Evolutionary conservation across 2,329 filamentous ascomycete species (phyloP).

Genomic region (Aspergillus fumigatiaffinis): DNA sequence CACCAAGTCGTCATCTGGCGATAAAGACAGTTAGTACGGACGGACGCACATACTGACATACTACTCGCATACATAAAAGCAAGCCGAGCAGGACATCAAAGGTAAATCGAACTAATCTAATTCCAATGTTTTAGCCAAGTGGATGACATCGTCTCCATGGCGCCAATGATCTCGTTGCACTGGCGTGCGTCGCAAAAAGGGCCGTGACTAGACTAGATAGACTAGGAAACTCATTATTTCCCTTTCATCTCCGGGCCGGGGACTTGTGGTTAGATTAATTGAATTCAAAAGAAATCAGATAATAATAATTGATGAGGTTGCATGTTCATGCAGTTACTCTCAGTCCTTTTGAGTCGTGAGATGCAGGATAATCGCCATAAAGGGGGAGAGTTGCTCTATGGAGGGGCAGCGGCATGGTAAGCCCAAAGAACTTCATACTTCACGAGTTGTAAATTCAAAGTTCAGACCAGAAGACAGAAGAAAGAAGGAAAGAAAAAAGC

Average conservation of each 20-base stretch:
- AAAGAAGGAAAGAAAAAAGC: slow-evolving; percentile 6
- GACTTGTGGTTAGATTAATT: slow-evolving; percentile 11
- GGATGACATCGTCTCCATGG: slow-evolving; percentile 18
- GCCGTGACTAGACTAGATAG: slow-evolving; percentile 6
- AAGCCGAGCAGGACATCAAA: background rate
- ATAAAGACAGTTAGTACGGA: background rate
- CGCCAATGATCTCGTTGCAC: slow-evolving; percentile 16
- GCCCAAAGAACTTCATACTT: background rate
- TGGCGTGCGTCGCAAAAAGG: slow-evolving; percentile 16
- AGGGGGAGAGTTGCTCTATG: background rate
- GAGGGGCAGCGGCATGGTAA: no score
- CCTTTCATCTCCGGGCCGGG: slow-evolving; percentile 24
- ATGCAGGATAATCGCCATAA: background rate
- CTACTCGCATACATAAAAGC: background rate
- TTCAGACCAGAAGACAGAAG: background rate
- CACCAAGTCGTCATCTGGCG: slow-evolving; percentile 5
- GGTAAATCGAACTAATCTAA: background rate
- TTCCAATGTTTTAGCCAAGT: slow-evolving; percentile 1
- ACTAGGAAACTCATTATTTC: slow-evolving; percentile 12
- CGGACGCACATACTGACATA: background rate
- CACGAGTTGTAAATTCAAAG: background rate
- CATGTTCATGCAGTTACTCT: background rate
- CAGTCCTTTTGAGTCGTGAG: background rate
- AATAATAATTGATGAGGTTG: no score
- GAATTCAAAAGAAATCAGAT: background rate